These are phyloP conservation scores for Pichia thaimueangensis DNA, from an alignment of 805 yeast species.

Conservation along the genomic window DNA sequence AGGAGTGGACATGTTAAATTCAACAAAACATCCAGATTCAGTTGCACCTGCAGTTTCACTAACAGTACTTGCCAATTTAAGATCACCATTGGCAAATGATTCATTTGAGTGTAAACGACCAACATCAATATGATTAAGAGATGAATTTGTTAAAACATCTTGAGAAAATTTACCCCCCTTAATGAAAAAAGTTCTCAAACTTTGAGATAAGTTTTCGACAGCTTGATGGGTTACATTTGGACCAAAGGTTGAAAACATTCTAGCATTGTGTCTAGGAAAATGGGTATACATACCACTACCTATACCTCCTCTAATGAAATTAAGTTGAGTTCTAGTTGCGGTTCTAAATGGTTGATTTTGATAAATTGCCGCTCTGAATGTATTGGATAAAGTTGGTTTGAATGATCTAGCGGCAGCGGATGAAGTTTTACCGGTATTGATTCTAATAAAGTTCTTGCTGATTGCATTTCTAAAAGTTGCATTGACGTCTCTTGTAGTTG, in stretches of 20 bases:
- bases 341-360: slow-evolving; percentile 27
- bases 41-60: slow-evolving; percentile 18
- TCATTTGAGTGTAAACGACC: slow-evolving; percentile 8
- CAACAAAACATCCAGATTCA: slow-evolving; percentile 47
- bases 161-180: slow-evolving; percentile 29
- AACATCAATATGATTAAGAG: slow-evolving; percentile 2
- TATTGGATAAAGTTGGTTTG: slow-evolving; percentile 6
- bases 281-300: slow-evolving; percentile 30
- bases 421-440: background rate
- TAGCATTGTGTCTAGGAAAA: slow-evolving; percentile 31
- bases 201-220: slow-evolving; percentile 49
- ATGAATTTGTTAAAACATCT: slow-evolving; percentile 17
- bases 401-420: background rate
- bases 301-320: slow-evolving; percentile 10
- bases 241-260: slow-evolving; percentile 36
- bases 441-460: background rate
- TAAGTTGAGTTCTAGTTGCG: slow-evolving; percentile 15
- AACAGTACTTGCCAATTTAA: slow-evolving; percentile 32
- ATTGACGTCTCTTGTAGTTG: slow-evolving; percentile 15
- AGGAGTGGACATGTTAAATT: slow-evolving; percentile 40
- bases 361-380: slow-evolving; percentile 19
- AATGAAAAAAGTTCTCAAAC: slow-evolving; percentile 33
- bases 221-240: slow-evolving; percentile 45
- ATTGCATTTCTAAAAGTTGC: background rate
- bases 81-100: slow-evolving; percentile 27